These are phyloP conservation scores for Phytophthora tubulina DNA, from an alignment of 352 stramenopile genomes.

Conservation along the genomic window DNA sequence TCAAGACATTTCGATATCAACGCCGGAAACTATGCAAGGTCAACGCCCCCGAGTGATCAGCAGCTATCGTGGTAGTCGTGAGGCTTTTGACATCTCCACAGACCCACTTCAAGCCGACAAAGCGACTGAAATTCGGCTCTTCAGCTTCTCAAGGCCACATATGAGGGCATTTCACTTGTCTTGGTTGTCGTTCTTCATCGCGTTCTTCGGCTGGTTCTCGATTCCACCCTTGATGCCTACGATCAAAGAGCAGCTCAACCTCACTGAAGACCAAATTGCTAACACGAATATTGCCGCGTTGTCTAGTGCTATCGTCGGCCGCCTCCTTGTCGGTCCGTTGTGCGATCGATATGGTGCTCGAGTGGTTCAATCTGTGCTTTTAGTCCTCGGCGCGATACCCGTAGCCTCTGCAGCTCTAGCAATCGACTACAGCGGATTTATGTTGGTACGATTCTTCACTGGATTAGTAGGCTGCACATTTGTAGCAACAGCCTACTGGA, in stretches of 20 bases:
- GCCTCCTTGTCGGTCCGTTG: conserved; percentile 91
- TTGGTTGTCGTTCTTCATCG: conserved; percentile 94
- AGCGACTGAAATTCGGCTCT: conserved; percentile 37
- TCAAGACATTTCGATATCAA: not conserved
- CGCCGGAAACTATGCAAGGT: not conserved
- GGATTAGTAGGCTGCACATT: conserved; percentile 93
- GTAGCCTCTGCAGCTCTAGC: conserved; percentile 83
- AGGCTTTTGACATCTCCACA: conserved; percentile 38
- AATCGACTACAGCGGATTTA: conserved; percentile 71
- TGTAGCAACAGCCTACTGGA: conserved; percentile 94
- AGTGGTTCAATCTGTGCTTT: conserved; percentile 75
- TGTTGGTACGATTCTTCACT: conserved; percentile 92
- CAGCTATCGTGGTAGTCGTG: not conserved
- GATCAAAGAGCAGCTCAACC: conserved; percentile 43
- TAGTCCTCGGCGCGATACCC: conserved; percentile 84
- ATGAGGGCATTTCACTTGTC: conserved; percentile 89
- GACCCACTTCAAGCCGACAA: conserved; percentile 44
- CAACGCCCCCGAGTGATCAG: not conserved
- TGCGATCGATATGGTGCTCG: conserved; percentile 93
- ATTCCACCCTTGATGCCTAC: conserved; percentile 53
- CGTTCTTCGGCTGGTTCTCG: conserved; percentile 95
- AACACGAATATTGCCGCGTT: conserved; percentile 92
- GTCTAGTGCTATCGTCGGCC: conserved; percentile 89
- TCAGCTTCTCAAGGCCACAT: conserved; percentile 36
- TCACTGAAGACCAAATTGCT: conserved; percentile 86